A percentile compares a stretch with the other conserved stretches of the same genome.
Evolutionary conservation across 148 eudicot genomes (phyloP).

Genomic region (Suaeda aralocaspica): DNA sequence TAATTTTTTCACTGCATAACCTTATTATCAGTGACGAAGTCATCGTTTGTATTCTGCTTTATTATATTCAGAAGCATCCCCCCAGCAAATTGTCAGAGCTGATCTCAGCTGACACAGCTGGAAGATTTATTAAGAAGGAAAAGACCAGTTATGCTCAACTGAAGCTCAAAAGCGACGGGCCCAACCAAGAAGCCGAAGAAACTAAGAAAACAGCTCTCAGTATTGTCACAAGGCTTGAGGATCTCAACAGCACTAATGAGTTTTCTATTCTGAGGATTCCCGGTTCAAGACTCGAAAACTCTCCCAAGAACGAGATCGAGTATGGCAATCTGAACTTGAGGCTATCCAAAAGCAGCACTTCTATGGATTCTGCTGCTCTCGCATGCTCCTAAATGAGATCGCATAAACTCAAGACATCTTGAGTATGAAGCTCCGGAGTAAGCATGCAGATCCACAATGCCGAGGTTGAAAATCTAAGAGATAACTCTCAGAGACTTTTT

Average conservation of each 20-base stretch:
- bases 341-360: slow-evolving; percentile 67
- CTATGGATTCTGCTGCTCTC: slow-evolving; percentile 66
- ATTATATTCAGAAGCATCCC: slow-evolving; percentile 48
- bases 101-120: slow-evolving; percentile 63
- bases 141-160: slow-evolving; percentile 67
- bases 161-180: slow-evolving; percentile 51
- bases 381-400: slow-evolving; percentile 63
- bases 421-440: slow-evolving; percentile 57
- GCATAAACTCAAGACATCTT: slow-evolving; percentile 72
- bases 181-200: slow-evolving; percentile 65
- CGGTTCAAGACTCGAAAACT: slow-evolving; percentile 67
- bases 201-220: slow-evolving; percentile 53
- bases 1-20: not conserved
- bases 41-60: not conserved
- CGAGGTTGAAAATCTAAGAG: slow-evolving; percentile 52
- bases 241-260: slow-evolving; percentile 59
- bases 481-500: slow-evolving; percentile 50
- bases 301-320: slow-evolving; percentile 80
- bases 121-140: slow-evolving; percentile 71
- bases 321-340: slow-evolving; percentile 82
- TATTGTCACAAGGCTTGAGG: slow-evolving; percentile 54
- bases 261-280: slow-evolving; percentile 61
- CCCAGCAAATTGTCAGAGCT: slow-evolving; percentile 55
- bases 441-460: slow-evolving; percentile 52
- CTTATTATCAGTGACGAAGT: not conserved